phyloP scores from a whole-genome alignment of 306 rosid genomes.

The Ceratonia siliqua region DNA sequence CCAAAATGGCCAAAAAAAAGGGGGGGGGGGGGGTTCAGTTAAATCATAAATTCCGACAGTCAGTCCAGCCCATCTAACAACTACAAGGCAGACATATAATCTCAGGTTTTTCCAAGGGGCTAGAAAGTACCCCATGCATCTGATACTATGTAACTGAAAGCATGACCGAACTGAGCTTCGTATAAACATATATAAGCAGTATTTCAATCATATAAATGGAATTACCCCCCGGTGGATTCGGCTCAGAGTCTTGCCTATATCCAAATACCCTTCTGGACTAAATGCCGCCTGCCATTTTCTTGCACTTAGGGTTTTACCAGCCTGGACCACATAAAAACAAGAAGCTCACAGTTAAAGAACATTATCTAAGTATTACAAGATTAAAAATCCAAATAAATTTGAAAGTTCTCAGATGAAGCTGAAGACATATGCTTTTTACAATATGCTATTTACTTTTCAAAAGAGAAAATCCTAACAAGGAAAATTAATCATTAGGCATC shows the following conservation, averaged over 20 bases:
- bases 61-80: conserved; percentile 21
- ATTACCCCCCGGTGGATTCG: conserved; percentile 92
- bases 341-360: conserved; percentile 19
- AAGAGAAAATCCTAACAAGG: conserved; percentile 20
- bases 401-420: background rate
- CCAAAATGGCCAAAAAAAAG: background rate
- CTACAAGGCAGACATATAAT: background rate
- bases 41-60: background rate
- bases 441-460: conserved; percentile 10
- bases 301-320: conserved; percentile 86
- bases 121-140: conserved; percentile 18
- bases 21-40: background rate
- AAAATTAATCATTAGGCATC: conserved; percentile 8
- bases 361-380: conserved; percentile 21
- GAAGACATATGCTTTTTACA: conserved; percentile 7
- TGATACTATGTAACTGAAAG: background rate
- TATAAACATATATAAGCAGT: conserved; percentile 30
- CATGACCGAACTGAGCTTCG: conserved; percentile 16
- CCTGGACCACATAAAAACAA: conserved; percentile 49
- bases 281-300: conserved; percentile 96
- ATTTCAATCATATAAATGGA: conserved; percentile 37
- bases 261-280: conserved; percentile 76
- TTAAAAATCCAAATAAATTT: conserved; percentile 21
- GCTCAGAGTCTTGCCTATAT: conserved; percentile 79
- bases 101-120: conserved; percentile 18